Percentiles rank a stretch among this genome's conserved stretches.
phyloP scores from a whole-genome alignment of 345 rosid genomes.

The Syzygium aqueum region DNA sequence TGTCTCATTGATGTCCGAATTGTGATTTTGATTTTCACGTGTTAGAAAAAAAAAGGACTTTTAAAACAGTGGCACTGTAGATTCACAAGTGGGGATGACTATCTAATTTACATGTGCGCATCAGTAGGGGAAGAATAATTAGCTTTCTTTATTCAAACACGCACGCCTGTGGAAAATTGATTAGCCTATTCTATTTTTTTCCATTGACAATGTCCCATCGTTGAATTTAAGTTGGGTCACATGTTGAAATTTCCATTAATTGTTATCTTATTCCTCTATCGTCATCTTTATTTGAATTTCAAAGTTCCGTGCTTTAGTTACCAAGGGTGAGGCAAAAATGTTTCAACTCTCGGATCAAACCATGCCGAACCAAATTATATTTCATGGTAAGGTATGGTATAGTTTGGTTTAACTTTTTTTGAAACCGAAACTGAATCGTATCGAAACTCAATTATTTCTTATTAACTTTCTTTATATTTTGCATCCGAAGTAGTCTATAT shows the following conservation, averaged over 20 bases:
- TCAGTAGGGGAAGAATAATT: neutral
- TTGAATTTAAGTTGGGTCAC: neutral
- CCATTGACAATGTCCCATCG: neutral
- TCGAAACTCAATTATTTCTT: neutral
- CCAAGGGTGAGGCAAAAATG: neutral
- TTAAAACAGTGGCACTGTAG: too few relatives aligned
- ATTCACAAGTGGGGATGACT: too few relatives aligned
- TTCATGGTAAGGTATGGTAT: neutral
- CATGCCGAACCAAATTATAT: neutral
- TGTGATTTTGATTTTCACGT: neutral
- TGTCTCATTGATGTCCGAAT: neutral
- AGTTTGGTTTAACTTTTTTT: neutral
- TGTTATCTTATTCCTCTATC: rapidly evolving
- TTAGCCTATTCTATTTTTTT: neutral
- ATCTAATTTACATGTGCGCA: neutral
- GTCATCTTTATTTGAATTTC: neutral
- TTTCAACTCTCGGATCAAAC: neutral
- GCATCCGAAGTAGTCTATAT: neutral
- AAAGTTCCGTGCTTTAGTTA: neutral
- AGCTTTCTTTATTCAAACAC: neutral
- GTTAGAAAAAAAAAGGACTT: too few relatives aligned
- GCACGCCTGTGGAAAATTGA: neutral
- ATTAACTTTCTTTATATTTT: neutral
- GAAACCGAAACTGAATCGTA: neutral
- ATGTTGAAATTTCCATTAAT: neutral